Conservation (phyloP, 495 filamentous ascomycete species). For the Pyrenopolyporus hunteri region DNA sequence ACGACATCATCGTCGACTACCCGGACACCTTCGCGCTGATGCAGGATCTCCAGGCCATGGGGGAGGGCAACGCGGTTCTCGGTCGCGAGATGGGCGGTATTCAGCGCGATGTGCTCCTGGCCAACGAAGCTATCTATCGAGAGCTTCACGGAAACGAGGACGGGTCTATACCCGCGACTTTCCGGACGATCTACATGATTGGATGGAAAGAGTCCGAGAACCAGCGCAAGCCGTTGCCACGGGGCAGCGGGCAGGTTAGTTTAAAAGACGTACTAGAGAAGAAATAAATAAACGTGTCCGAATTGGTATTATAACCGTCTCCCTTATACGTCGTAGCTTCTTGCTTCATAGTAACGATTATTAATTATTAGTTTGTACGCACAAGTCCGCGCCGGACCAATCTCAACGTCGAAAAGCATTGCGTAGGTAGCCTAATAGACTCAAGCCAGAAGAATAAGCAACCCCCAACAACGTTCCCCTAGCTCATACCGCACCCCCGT, state of each 20-base stretch:
- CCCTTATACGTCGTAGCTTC: background rate
- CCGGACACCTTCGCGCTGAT: conserved; percentile 92
- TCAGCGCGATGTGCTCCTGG: conserved; percentile 81
- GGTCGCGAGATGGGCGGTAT: conserved; percentile 79
- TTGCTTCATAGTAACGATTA: background rate
- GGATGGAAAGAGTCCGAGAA: conserved; percentile 89
- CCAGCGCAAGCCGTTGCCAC: conserved; percentile 76
- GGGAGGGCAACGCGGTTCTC: conserved; percentile 84
- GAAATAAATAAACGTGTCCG: conserved; percentile 31
- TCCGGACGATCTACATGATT: conserved; percentile 94
- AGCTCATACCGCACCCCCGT: too few relatives aligned
- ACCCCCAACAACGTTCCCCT: too few relatives aligned
- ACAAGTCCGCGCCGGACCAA: background rate
- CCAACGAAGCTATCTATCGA: conserved; percentile 87
- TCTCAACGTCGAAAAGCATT: background rate
- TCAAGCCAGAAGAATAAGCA: background rate
- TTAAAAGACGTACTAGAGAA: conserved; percentile 78
- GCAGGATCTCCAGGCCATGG: conserved; percentile 93
- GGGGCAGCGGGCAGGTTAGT: conserved; percentile 83
- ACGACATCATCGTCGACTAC: conserved; percentile 95
- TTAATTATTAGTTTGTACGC: background rate
- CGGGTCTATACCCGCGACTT: conserved; percentile 84
- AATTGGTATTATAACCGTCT: background rate
- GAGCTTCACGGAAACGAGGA: conserved; percentile 76
- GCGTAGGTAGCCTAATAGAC: background rate